Percentiles rank a stretch among this genome's conserved stretches.
phyloP scores from a whole-genome alignment of 495 filamentous ascomycete genomes.

The Podospora pseudocomata region DNA sequence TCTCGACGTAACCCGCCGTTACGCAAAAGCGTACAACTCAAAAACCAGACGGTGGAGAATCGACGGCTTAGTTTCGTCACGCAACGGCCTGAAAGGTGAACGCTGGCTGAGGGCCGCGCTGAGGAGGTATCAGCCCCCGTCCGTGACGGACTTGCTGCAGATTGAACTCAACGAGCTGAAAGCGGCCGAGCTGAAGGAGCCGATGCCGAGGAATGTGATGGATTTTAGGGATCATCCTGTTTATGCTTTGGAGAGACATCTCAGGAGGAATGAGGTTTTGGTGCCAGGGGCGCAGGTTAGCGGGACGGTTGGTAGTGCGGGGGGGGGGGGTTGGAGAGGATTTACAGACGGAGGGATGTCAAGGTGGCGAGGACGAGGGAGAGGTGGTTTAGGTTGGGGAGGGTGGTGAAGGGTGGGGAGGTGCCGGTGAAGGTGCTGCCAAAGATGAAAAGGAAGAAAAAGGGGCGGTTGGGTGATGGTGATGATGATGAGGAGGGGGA shows the following conservation, averaged over 20 bases:
- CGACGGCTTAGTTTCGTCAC: conserved; percentile 43
- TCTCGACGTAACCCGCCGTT: conserved; percentile 77
- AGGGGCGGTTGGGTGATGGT: conserved; percentile 40
- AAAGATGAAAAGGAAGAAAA: conserved; percentile 31
- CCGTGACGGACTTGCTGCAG: conserved; percentile 64
- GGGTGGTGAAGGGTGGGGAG: conserved; percentile 68
- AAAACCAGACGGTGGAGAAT: conserved; percentile 78
- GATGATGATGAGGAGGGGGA: conserved; percentile 29
- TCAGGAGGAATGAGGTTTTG: conserved; percentile 75
- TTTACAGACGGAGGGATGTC: conserved; percentile 81
- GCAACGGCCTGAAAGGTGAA: conserved; percentile 42
- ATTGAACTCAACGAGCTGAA: conserved; percentile 76
- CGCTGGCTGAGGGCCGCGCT: conserved; percentile 70
- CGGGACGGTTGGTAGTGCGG: conserved; percentile 70
- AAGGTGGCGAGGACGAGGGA: conserved; percentile 68
- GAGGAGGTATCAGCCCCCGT: conserved; percentile 51
- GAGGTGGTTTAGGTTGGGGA: conserved; percentile 82
- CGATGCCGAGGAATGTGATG: conserved; percentile 82
- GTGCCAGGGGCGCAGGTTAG: conserved; percentile 66
- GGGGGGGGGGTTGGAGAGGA: conserved; percentile 54
- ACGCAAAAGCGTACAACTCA: conserved; percentile 76
- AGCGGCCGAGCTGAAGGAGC: conserved; percentile 66
- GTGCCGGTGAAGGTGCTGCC: conserved; percentile 70
- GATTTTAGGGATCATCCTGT: conserved; percentile 93
- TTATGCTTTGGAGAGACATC: conserved; percentile 83